Conservation (phyloP, 2,329 filamentous ascomycete species). For the Ceratocystis cubensis region DNA sequence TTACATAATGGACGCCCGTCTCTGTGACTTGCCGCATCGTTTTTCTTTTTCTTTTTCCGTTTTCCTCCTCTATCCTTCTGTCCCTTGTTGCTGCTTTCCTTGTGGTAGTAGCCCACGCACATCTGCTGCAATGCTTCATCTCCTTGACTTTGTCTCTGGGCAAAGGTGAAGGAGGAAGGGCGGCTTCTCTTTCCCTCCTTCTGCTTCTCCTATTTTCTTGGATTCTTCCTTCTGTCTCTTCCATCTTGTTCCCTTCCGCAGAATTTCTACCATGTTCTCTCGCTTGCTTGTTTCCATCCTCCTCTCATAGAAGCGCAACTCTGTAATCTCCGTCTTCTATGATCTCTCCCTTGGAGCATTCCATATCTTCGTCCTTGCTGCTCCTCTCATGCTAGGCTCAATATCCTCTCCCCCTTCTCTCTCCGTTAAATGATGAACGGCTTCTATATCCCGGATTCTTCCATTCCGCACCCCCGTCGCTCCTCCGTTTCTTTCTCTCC, state of each 20-base stretch:
- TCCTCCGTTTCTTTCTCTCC: neutral
- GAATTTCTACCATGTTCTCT: neutral
- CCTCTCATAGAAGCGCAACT: neutral
- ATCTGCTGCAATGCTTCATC: neutral
- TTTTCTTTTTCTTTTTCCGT: neutral
- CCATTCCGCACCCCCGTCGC: conserved; percentile 1
- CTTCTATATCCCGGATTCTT: neutral
- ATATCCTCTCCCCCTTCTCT: neutral
- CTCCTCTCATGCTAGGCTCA: neutral
- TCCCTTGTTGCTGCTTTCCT: neutral
- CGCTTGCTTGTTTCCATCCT: neutral
- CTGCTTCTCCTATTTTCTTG: neutral
- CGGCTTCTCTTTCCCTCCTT: neutral
- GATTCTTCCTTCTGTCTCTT: neutral
- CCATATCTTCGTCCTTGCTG: neutral
- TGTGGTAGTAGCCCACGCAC: neutral
- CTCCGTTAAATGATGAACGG: neutral
- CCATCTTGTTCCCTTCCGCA: neutral
- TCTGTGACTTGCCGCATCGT: too few species aligned
- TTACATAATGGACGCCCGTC: neutral
- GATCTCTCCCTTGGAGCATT: neutral
- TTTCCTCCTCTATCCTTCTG: too few species aligned
- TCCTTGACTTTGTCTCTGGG: too few species aligned
- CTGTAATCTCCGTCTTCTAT: conserved; percentile 3
- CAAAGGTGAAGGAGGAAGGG: too few species aligned